A percentile compares a stretch with the other conserved stretches of the same genome.
phyloP scores from a whole-genome alignment of 495 filamentous ascomycete genomes.

The Podospora comata region DNA sequence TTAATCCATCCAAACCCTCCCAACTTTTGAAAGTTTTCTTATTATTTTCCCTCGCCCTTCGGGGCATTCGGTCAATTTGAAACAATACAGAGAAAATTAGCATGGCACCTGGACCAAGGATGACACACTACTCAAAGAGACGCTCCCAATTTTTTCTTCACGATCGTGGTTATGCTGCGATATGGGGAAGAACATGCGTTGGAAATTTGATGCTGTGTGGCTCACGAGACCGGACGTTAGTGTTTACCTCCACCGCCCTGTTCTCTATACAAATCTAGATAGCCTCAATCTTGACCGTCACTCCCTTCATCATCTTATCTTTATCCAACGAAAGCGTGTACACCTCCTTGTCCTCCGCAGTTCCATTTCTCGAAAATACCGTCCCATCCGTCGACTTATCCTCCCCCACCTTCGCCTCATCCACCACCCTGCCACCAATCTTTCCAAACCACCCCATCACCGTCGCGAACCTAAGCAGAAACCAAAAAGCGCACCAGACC shows the following conservation, averaged over 20 bases:
- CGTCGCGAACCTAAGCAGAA: background rate
- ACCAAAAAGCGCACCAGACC: background rate
- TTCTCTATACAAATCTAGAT: background rate
- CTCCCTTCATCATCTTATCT: background rate
- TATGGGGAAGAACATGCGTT: background rate
- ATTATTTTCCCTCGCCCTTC: slow-evolving; percentile 28
- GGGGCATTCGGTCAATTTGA: slow-evolving; percentile 41
- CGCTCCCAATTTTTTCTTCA: slow-evolving; percentile 75
- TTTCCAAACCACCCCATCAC: background rate
- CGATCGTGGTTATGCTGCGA: slow-evolving; percentile 19
- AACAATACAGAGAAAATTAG: slow-evolving; percentile 83
- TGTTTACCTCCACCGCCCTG: no score
- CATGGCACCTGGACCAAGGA: slow-evolving; percentile 99
- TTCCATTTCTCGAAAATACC: background rate
- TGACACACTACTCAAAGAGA: slow-evolving; percentile 99
- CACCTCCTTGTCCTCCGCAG: background rate
- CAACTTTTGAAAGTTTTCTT: slow-evolving; percentile 18
- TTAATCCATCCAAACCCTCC: background rate
- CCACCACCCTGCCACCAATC: background rate
- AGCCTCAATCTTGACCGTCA: background rate
- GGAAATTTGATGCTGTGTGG: background rate
- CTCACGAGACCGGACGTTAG: no score
- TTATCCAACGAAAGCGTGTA: background rate
- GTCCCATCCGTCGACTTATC: background rate
- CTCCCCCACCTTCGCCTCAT: background rate